Conservation (phyloP, 1,284 basidiomycete species). For the Pulveroboletus sp. region DNA sequence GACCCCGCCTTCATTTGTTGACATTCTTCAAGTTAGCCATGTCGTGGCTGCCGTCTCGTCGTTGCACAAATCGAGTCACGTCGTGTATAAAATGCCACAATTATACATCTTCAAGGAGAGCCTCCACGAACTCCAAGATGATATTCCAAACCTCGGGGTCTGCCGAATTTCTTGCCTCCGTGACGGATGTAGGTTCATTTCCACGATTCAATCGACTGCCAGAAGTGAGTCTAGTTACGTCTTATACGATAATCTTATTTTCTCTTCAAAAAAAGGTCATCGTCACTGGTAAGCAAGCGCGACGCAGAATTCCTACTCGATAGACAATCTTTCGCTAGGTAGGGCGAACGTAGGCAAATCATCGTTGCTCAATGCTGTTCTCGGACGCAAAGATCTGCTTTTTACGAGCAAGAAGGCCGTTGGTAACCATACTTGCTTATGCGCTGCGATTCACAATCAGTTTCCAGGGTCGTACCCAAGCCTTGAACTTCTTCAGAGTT, state of each 20-base stretch:
- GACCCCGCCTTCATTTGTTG: neutral
- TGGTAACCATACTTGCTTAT: conserved; percentile 23
- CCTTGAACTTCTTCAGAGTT: conserved; percentile 70
- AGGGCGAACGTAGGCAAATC: conserved; percentile 76
- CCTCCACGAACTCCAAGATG: conserved; percentile 16
- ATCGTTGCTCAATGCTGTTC: conserved; percentile 65
- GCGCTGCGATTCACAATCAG: neutral
- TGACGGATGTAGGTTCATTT: conserved; percentile 41
- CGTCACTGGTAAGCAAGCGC: conserved; percentile 46
- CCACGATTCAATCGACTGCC: conserved; percentile 49
- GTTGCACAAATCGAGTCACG: neutral
- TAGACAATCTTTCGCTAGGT: conserved; percentile 32
- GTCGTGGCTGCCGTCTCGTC: conserved; percentile 10
- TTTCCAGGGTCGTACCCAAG: conserved; percentile 63
- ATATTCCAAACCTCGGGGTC: conserved; percentile 41
- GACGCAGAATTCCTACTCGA: neutral
- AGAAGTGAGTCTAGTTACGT: conserved; percentile 42
- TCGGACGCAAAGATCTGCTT: conserved; percentile 57
- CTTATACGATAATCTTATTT: neutral
- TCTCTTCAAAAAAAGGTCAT: conserved; percentile 44
- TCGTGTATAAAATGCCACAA: neutral
- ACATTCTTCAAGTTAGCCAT: conserved; percentile 2
- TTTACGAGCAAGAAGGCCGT: conserved; percentile 70
- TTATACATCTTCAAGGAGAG: conserved; percentile 8
- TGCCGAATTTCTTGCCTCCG: conserved; percentile 50